Percentiles rank a stretch among this genome's conserved stretches.
Conservation (phyloP, 2,329 filamentous ascomycete genomes). For the Zopfia rhizophila region DNA sequence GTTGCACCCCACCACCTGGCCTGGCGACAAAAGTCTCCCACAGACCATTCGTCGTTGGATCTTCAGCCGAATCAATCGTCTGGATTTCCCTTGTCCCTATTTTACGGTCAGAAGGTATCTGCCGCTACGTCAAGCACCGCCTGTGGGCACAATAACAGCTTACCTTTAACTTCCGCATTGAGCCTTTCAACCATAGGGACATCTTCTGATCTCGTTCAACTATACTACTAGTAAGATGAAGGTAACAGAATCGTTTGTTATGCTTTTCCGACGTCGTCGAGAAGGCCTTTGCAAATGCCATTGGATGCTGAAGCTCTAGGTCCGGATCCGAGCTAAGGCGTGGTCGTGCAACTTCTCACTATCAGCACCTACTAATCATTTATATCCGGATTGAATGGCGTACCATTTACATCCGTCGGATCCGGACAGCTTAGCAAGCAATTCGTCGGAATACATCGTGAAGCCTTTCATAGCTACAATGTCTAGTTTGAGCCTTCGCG, state of each 20-base stretch:
- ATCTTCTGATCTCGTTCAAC: conserved; percentile 25
- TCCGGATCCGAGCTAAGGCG: conserved; percentile 22
- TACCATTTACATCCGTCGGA: conserved; percentile 30
- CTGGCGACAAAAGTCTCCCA: conserved; percentile 30
- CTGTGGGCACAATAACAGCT: no score
- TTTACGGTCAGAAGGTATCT: no score
- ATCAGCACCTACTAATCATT: conserved; percentile 15
- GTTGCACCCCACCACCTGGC: conserved; percentile 22
- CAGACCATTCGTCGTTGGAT: conserved; percentile 6
- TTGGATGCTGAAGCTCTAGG: conserved; percentile 25
- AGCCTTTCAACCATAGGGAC: conserved; percentile 21
- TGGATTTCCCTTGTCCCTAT: conserved; percentile 25
- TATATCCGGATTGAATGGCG: not conserved
- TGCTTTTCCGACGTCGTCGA: conserved; percentile 12
- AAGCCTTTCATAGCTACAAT: conserved; percentile 28
- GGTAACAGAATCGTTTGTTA: conserved; percentile 24
- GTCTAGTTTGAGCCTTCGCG: conserved; percentile 22
- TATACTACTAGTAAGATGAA: conserved; percentile 24
- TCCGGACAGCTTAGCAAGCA: conserved; percentile 23
- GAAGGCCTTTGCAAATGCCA: conserved; percentile 25
- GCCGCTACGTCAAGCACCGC: not conserved
- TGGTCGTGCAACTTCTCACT: conserved; percentile 28
- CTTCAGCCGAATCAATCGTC: conserved; percentile 26
- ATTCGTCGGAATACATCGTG: conserved; percentile 22
- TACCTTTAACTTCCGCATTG: conserved; percentile 26